Base-by-base conservation (phyloP, 129 eudicot species). In the Escallonia herrerae region DNA sequence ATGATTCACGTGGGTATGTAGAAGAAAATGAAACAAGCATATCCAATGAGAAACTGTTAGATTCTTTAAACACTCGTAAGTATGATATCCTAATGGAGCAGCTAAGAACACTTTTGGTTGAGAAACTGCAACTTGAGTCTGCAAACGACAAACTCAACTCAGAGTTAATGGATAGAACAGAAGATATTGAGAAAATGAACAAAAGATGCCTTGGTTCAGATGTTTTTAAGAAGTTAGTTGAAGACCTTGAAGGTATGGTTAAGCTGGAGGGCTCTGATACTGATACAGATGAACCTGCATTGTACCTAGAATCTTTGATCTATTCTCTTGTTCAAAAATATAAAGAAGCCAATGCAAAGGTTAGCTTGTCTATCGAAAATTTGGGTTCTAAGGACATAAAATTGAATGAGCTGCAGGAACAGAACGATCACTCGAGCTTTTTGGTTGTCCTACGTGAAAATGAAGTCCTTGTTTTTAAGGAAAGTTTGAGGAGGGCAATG, bases 401-500 rank as follows among this genome's bases (percentile, higher is more conserved):
- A 63, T 57, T 69, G 63, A 71, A 63, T 40, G 84, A 76, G 56
- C 66, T 93, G 76, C 95, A 78, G 72, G 85, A 43, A 49, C 76
- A 80, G 71, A 52, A 83, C 44, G 95, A 93, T 64, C 72, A 74
- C 44, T 73, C 88, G 15, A 70, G 70, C 57, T 62, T 75, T 42
- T 64, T 77, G 44, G 61, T 70, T 13, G 38, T 84, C 57, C 72
- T 86, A 59, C 77, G 54, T 58, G 83, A 83, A 76, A 86, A 83
- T 66, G 84, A 89, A 72, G 82, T 67, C 42, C 60, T 80, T 3
- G 67, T 89, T 48, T 74, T 79, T 39, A 77, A 76, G 77, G 91
- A 79, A 57, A 83, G 91, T 71, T 71, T 89, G 81, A 78, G 60
- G 58, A 79, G 75, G 14, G 87, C 82, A 61, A 62, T 73, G 67